Evolutionary conservation across 2,329 filamentous ascomycete species (phyloP).

Genomic region (Polychaeton citri): DNA sequence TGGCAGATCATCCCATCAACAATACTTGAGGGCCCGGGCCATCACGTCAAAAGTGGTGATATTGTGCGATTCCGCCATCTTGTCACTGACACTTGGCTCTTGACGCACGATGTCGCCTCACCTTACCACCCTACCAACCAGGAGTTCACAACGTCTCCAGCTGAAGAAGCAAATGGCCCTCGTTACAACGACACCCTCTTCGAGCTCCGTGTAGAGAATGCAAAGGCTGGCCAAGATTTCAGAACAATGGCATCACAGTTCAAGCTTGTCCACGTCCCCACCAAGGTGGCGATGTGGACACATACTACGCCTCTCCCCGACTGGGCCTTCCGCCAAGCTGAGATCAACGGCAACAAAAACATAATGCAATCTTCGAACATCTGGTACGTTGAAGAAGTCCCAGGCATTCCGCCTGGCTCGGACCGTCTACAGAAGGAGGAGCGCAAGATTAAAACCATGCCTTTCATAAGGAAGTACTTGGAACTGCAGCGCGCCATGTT

Average conservation of each 20-base stretch:
- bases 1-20: conserved; percentile 78
- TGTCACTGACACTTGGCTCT: conserved; percentile 69
- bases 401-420: conserved; percentile 60
- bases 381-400: conserved; percentile 86
- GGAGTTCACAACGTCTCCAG: conserved; percentile 76
- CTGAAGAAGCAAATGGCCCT: conserved; percentile 57
- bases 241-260: conserved; percentile 86
- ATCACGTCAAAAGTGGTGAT: conserved; percentile 68
- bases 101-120: conserved; percentile 94
- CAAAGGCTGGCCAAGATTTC: conserved; percentile 70
- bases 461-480: conserved; percentile 89
- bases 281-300: conserved; percentile 98
- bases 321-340: conserved; percentile 93
- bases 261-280: conserved; percentile 87
- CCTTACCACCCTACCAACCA: conserved; percentile 96
- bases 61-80: conserved; percentile 76
- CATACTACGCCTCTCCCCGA: conserved; percentile 71
- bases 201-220: conserved; percentile 78
- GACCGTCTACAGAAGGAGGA: conserved; percentile 62
- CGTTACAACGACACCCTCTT: conserved; percentile 85
- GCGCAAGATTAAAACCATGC: conserved; percentile 66
- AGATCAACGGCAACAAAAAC: conserved; percentile 99
- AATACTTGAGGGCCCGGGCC: conserved; percentile 41
- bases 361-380: conserved; percentile 77
- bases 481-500: conserved; percentile 98